These are phyloP conservation scores for Trichoderma aggressivum DNA, from an alignment of 2,329 filamentous ascomycete species.

Conservation along the genomic window DNA sequence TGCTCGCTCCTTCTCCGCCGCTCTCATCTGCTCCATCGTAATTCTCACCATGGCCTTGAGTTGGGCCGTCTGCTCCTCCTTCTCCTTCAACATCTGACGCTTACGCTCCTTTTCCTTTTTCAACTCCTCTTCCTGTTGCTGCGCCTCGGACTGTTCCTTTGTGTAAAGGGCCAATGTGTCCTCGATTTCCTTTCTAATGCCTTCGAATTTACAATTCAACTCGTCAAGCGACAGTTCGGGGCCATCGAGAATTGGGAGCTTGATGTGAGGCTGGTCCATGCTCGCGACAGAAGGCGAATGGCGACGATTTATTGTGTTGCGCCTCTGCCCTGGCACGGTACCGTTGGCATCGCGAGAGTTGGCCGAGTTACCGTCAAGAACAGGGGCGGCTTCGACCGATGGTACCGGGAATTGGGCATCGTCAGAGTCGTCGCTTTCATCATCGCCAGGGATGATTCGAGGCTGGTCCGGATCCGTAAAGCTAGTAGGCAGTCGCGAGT, in stretches of 20 bases:
- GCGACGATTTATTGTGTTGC: slow-evolving; percentile 65
- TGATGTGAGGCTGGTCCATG: slow-evolving; percentile 48
- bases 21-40: slow-evolving; percentile 76
- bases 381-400: slow-evolving; percentile 57
- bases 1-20: slow-evolving; percentile 71
- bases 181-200: slow-evolving; percentile 77
- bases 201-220: slow-evolving; percentile 77
- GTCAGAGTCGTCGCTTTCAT: slow-evolving; percentile 46
- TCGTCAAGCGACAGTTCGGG: slow-evolving; percentile 68
- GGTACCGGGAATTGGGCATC: slow-evolving; percentile 50
- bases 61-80: slow-evolving; percentile 84
- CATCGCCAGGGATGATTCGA: slow-evolving; percentile 34
- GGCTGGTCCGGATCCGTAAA: slow-evolving; percentile 52
- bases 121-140: slow-evolving; percentile 62
- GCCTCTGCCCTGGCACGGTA: slow-evolving; percentile 37
- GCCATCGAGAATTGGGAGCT: slow-evolving; percentile 46
- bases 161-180: slow-evolving; percentile 67
- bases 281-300: slow-evolving; percentile 68
- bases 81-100: slow-evolving; percentile 75
- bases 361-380: slow-evolving; percentile 57
- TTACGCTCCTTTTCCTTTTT: slow-evolving; percentile 77
- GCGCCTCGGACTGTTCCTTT: slow-evolving; percentile 69
- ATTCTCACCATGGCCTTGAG: slow-evolving; percentile 76
- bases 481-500: slow-evolving; percentile 54
- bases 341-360: slow-evolving; percentile 63